Percentiles rank a stretch among this genome's conserved stretches.
Conservation (phyloP, 352 stramenopile genomes). For the Globisporangium paroecandrum region DNA sequence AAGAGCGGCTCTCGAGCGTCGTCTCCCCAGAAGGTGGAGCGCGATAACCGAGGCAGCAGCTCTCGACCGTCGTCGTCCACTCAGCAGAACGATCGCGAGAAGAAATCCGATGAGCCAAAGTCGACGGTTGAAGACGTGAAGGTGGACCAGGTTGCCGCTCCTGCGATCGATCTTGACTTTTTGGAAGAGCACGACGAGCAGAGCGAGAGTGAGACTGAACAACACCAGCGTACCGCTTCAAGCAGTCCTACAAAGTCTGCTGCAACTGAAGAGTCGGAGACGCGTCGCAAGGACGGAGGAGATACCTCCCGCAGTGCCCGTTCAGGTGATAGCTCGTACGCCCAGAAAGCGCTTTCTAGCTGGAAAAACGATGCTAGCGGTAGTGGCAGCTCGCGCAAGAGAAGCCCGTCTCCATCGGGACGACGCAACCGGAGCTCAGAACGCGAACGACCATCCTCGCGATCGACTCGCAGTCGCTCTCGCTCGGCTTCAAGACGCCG, state of each 20-base stretch:
- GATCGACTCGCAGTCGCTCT: constrained; percentile 19
- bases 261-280: not conserved
- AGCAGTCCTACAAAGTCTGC: constrained; percentile 4
- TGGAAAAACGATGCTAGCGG: constrained; percentile 7
- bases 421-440: constrained; percentile 18
- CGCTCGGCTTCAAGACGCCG: constrained; percentile 41
- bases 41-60: constrained; percentile 5
- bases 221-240: not conserved
- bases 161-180: constrained; percentile 84
- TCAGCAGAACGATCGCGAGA: constrained; percentile 17
- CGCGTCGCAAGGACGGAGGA: not conserved
- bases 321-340: constrained; percentile 2
- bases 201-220: constrained; percentile 43
- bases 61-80: not conserved
- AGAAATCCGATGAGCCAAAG: constrained; percentile 16
- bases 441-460: constrained; percentile 11
- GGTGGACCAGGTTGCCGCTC: constrained; percentile 69
- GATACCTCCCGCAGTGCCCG: not conserved
- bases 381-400: constrained; percentile 7
- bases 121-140: constrained; percentile 67
- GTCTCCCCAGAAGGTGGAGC: constrained; percentile 10
- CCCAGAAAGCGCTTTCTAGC: constrained; percentile 6
- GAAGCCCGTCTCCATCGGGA: constrained; percentile 2
- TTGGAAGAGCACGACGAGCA: constrained; percentile 49
- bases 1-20: constrained; percentile 15